These are phyloP conservation scores for Aspergillus caelatus DNA, from an alignment of 2,329 filamentous ascomycete species.

Conservation along the genomic window DNA sequence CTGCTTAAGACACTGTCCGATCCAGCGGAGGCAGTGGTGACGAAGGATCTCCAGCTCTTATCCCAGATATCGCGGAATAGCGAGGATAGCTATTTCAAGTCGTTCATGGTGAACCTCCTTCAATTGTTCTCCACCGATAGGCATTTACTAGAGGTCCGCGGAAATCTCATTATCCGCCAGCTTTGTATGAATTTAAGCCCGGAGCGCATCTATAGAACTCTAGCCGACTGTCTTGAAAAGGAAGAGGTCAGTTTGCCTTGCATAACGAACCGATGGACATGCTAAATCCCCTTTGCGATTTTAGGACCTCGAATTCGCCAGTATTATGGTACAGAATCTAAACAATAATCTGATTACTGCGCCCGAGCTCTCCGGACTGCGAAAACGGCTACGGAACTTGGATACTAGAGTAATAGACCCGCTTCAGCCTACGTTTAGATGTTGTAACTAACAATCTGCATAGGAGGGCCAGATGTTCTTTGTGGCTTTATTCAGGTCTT, in stretches of 20 bases:
- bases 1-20: slow-evolving; percentile 95
- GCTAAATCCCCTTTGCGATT: slow-evolving; percentile 11
- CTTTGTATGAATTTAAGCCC: slow-evolving; percentile 90
- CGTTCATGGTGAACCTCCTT: slow-evolving; percentile 95
- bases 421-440: not conserved
- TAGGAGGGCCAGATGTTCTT: slow-evolving; percentile 95
- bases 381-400: slow-evolving; percentile 85
- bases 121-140: slow-evolving; percentile 95
- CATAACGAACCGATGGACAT: not conserved
- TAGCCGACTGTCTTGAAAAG: slow-evolving; percentile 95
- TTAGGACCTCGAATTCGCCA: slow-evolving; percentile 90
- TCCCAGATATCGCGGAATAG: slow-evolving; percentile 97
- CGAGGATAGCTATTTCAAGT: slow-evolving; percentile 95
- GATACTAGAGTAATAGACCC: slow-evolving; percentile 72
- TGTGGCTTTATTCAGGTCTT: slow-evolving; percentile 89
- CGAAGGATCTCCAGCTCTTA: slow-evolving; percentile 86
- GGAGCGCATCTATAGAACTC: slow-evolving; percentile 90
- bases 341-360: slow-evolving; percentile 99
- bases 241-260: slow-evolving; percentile 64
- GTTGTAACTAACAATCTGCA: slow-evolving; percentile 20
- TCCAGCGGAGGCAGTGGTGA: slow-evolving; percentile 92
- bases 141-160: slow-evolving; percentile 84
- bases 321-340: slow-evolving; percentile 98
- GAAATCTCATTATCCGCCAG: slow-evolving; percentile 95
- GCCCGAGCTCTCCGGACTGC: slow-evolving; percentile 85